phyloP scores from a whole-genome alignment of 2,329 filamentous ascomycete species.

The Aspergillus sclerotialis region DNA sequence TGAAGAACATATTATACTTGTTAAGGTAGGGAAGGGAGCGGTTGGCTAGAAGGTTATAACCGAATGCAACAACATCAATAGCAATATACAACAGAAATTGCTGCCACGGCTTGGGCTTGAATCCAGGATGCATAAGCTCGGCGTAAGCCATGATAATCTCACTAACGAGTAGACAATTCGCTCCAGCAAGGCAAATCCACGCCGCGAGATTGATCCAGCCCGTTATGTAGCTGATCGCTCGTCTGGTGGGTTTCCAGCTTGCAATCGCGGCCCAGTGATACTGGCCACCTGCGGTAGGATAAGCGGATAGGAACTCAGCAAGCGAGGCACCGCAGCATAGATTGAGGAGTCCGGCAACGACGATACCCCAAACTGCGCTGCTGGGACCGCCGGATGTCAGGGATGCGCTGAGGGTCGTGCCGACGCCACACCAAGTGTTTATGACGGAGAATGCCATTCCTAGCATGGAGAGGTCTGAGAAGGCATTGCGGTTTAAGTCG shows the following conservation, averaged over 20 bases:
- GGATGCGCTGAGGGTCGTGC: background rate
- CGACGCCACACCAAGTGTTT: background rate
- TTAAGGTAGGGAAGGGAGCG: background rate
- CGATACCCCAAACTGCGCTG: background rate
- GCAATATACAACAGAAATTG: background rate
- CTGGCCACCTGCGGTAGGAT: background rate
- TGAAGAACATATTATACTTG: background rate
- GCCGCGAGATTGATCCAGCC: background rate
- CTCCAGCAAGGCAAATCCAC: background rate
- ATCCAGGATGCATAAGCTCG: background rate
- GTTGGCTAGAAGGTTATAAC: background rate
- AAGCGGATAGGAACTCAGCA: background rate
- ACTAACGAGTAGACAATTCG: background rate
- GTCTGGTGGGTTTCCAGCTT: background rate
- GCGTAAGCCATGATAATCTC: background rate
- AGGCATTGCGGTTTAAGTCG: background rate
- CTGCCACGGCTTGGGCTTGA: background rate
- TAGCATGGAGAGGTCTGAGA: constrained; percentile 1
- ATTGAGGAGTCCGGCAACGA: background rate
- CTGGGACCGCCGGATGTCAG: background rate
- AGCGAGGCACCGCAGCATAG: background rate
- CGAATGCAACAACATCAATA: background rate
- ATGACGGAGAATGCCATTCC: constrained; percentile 1
- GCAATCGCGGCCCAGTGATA: background rate
- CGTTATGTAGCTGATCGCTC: background rate